A percentile compares a stretch with the other conserved stretches of the same genome.
phyloP scores from a whole-genome alignment of 768 basidiomycete species.

The Phylloporus scabripes region DNA sequence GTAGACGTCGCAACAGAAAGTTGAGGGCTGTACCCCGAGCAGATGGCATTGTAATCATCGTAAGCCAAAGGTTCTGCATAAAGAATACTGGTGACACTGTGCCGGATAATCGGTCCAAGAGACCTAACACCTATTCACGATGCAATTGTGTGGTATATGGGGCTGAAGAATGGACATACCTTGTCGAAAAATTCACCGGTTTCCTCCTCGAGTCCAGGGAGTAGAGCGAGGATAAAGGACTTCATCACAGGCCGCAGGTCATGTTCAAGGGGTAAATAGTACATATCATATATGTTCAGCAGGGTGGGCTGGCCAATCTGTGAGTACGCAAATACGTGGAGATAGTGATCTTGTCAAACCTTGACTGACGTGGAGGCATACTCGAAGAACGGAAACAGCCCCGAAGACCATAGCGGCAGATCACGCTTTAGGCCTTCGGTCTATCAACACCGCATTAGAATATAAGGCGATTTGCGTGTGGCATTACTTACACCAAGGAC shows the following conservation, averaged over 20 bases:
- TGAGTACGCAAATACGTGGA: not conserved
- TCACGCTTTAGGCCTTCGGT: slow-evolving; percentile 83
- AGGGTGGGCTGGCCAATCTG: slow-evolving; percentile 59
- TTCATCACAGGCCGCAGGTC: slow-evolving; percentile 87
- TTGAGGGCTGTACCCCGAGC: slow-evolving; percentile 84
- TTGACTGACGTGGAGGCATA: slow-evolving; percentile 99
- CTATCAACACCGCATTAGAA: slow-evolving; percentile 36
- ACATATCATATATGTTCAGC: slow-evolving; percentile 85
- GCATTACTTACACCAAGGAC: slow-evolving; percentile 73
- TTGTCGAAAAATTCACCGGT: slow-evolving; percentile 97
- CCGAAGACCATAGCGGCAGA: slow-evolving; percentile 89
- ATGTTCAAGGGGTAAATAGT: slow-evolving; percentile 82
- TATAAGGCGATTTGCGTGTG: not conserved
- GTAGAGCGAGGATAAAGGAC: slow-evolving; percentile 85
- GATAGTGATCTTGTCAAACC: slow-evolving; percentile 37
- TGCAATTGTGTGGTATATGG: slow-evolving; percentile 6
- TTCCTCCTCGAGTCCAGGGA: slow-evolving; percentile 96
- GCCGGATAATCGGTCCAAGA: slow-evolving; percentile 78
- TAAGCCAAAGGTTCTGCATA: slow-evolving; percentile 92
- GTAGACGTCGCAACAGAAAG: slow-evolving; percentile 77
- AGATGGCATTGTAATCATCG: slow-evolving; percentile 84
- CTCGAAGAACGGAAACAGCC: slow-evolving; percentile 97
- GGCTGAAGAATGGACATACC: slow-evolving; percentile 31
- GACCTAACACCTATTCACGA: slow-evolving; percentile 55
- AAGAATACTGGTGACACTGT: slow-evolving; percentile 87